A percentile compares a stretch with the other conserved stretches of the same genome.
Evolutionary conservation across 371 early-diverging fungal genomes (phyloP).

Genomic region (Blastocladiella emersonii): DNA sequence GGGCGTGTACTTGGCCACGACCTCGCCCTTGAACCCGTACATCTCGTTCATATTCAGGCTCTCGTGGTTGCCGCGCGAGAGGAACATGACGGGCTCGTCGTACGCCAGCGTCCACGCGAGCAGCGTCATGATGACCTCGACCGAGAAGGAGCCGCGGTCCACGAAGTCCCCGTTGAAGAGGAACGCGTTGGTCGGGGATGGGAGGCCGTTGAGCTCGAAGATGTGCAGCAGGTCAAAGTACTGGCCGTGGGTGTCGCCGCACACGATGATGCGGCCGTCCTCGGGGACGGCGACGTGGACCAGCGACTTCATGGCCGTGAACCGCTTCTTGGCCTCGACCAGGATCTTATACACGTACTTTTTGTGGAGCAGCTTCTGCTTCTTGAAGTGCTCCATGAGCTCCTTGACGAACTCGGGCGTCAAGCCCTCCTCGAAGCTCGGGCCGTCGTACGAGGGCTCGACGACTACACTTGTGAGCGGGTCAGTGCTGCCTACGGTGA

Average conservation of each 20-base stretch:
- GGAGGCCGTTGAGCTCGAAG: conserved; percentile 78
- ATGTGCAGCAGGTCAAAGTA: conserved; percentile 94
- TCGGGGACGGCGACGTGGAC: conserved; percentile 70
- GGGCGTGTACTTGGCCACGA: conserved; percentile 83
- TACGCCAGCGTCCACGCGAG: conserved; percentile 83
- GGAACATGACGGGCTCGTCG: conserved; percentile 53
- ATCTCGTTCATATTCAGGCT: conserved; percentile 95
- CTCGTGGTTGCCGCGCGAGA: conserved; percentile 98
- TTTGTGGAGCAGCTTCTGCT: conserved; percentile 78
- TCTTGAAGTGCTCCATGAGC: conserved; percentile 62
- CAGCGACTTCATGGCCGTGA: conserved; percentile 57
- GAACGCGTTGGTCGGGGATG: conserved; percentile 64
- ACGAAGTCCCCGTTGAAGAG: conserved; percentile 19
- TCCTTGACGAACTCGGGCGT: conserved; percentile 60
- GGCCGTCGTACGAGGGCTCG: conserved; percentile 55
- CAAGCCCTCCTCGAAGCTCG: conserved; percentile 39
- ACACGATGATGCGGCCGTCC: conserved; percentile 67
- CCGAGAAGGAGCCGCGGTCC: conserved; percentile 47
- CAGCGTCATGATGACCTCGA: conserved; percentile 89
- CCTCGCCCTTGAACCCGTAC: conserved; percentile 97
- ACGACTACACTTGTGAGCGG: conserved; percentile 16
- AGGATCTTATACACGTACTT: conserved; percentile 79
- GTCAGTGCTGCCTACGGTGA: not conserved
- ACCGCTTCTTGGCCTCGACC: conserved; percentile 48
- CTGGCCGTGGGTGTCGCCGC: conserved; percentile 98